These are phyloP conservation scores for Chrysoporthe puriensis DNA, from an alignment of 2,329 filamentous ascomycete species.

Conservation along the genomic window DNA sequence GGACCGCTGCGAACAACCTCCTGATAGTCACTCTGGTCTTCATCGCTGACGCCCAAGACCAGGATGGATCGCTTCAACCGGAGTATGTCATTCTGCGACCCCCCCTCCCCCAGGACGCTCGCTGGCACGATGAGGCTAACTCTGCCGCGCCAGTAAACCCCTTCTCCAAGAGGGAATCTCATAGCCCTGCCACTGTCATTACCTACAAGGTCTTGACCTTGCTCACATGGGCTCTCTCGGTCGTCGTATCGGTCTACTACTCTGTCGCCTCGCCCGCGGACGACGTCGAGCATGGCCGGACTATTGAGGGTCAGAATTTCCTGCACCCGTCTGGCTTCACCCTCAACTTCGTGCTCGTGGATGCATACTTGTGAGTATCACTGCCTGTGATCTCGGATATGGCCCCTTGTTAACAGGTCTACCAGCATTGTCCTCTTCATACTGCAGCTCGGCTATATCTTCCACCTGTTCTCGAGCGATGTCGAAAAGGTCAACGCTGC, in stretches of 20 bases:
- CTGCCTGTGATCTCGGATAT: constrained; percentile 14
- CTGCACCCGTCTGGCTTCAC: constrained; percentile 73
- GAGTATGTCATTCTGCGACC: constrained; percentile 18
- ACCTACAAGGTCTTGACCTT: constrained; percentile 78
- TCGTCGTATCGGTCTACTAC: constrained; percentile 77
- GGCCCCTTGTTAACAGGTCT: not conserved
- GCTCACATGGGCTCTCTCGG: constrained; percentile 73
- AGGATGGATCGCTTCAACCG: constrained; percentile 28
- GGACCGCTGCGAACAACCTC: not conserved
- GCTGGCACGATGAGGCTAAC: not conserved
- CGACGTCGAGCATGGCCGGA: constrained; percentile 59
- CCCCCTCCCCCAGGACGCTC: not conserved
- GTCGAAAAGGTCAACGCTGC: constrained; percentile 67
- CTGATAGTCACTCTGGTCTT: not conserved
- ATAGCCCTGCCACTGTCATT: constrained; percentile 63
- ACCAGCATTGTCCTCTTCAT: constrained; percentile 72
- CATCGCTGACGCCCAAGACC: not conserved
- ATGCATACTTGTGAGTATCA: constrained; percentile 73
- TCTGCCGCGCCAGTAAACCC: constrained; percentile 64
- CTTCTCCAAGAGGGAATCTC: constrained; percentile 71
- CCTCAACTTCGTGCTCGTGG: constrained; percentile 65
- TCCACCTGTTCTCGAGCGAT: constrained; percentile 73
- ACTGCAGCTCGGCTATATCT: constrained; percentile 75
- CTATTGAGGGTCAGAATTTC: constrained; percentile 77
- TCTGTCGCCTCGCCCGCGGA: constrained; percentile 66